Evolutionary conservation across 2,329 filamentous ascomycete genomes (phyloP).

Genomic region (Cordyceps militaris): DNA sequence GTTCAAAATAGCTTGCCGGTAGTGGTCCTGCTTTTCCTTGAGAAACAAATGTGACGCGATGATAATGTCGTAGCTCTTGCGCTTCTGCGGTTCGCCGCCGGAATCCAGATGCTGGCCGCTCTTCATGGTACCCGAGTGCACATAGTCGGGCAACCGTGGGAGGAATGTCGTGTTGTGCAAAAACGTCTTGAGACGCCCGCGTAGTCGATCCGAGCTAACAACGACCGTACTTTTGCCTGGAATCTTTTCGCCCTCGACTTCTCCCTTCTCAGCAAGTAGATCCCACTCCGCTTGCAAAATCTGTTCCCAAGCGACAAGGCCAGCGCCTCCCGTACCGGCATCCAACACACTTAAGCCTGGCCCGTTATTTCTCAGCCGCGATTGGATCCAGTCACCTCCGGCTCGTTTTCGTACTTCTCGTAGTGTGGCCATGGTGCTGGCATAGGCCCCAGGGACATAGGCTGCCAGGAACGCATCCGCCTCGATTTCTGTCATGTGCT

Average conservation of each 20-base stretch:
- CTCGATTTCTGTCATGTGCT: conserved; percentile 66
- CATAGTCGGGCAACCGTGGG: conserved; percentile 81
- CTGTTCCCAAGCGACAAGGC: conserved; percentile 68
- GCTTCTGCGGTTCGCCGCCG: conserved; percentile 44
- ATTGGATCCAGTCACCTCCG: conserved; percentile 62
- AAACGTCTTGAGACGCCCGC: conserved; percentile 67
- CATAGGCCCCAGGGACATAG: conserved; percentile 64
- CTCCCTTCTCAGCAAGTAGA: conserved; percentile 49
- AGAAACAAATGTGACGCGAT: conserved; percentile 82
- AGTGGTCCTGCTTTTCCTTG: conserved; percentile 64
- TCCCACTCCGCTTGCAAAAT: conserved; percentile 78
- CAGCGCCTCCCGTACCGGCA: conserved; percentile 66
- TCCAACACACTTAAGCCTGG: conserved; percentile 60
- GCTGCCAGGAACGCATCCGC: conserved; percentile 65
- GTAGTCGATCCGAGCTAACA: conserved; percentile 66
- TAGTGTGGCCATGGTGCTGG: conserved; percentile 58
- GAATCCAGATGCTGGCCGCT: conserved; percentile 51
- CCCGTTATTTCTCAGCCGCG: conserved; percentile 45
- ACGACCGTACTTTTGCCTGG: conserved; percentile 74
- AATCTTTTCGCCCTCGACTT: conserved; percentile 37
- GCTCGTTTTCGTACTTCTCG: conserved; percentile 69
- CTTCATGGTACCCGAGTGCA: conserved; percentile 56
- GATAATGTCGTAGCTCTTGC: conserved; percentile 83
- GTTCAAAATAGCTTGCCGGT: conserved; percentile 71
- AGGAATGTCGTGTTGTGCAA: conserved; percentile 88